Conservation (phyloP, 306 rosid genomes). For the Cucurbita ficifolia region DNA sequence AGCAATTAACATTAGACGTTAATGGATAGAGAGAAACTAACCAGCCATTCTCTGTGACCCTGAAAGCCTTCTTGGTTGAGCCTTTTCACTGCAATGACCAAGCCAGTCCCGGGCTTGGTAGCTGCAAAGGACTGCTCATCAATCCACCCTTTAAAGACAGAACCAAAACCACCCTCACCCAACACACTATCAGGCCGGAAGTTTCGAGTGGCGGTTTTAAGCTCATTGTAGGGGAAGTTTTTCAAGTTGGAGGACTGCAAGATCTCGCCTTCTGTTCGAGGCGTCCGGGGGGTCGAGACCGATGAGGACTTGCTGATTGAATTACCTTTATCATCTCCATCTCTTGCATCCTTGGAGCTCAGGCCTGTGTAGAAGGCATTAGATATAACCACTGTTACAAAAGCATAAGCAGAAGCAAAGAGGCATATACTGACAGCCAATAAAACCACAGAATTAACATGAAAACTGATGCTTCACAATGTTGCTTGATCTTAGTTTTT, state of each 20-base stretch:
- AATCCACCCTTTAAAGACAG: constrained; percentile 88
- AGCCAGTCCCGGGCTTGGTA: constrained; percentile 73
- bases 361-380: constrained; percentile 23
- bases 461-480: not conserved
- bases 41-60: constrained; percentile 99
- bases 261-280: constrained; percentile 89
- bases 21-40: constrained; percentile 22
- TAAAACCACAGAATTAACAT: not conserved
- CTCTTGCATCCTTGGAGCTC: constrained; percentile 22
- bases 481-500: not conserved
- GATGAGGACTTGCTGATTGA: constrained; percentile 31
- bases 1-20: not conserved
- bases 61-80: constrained; percentile 92
- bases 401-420: not conserved
- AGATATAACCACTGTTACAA: not conserved
- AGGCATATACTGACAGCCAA: not conserved
- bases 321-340: constrained; percentile 19
- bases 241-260: constrained; percentile 67
- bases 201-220: constrained; percentile 75
- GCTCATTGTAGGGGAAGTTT: constrained; percentile 55
- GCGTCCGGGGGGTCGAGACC: constrained; percentile 46
- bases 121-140: constrained; percentile 68
- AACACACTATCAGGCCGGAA: constrained; percentile 95
- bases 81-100: constrained; percentile 82
- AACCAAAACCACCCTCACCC: constrained; percentile 96